A percentile compares a stretch with the other conserved stretches of the same genome.
Evolutionary conservation across 768 basidiomycete species (phyloP).

Genomic region (Amylocystis lapponica): DNA sequence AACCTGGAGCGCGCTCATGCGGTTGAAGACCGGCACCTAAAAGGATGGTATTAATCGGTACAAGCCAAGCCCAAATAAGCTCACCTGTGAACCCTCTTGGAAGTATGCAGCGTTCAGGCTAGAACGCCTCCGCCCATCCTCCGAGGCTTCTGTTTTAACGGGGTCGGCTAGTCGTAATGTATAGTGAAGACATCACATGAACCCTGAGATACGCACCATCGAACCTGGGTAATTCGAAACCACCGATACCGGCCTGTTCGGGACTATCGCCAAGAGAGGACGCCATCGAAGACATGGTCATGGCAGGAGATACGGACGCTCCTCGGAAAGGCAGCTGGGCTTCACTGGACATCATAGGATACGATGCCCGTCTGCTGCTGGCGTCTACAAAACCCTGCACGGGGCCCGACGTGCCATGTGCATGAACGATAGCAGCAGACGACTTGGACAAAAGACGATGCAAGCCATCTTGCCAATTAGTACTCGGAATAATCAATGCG

Average conservation of each 20-base stretch:
- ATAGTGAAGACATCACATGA: background rate
- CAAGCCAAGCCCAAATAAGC: background rate
- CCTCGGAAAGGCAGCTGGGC: conserved; percentile 1
- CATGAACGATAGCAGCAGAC: background rate
- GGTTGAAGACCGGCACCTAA: conserved; percentile 1
- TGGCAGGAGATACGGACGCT: background rate
- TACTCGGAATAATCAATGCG: conserved; percentile 12
- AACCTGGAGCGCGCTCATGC: background rate
- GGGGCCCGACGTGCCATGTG: background rate
- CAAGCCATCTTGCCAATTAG: conserved; percentile 15
- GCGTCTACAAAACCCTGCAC: too few relatives aligned
- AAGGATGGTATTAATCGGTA: background rate
- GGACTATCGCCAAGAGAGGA: background rate
- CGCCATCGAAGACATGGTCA: background rate
- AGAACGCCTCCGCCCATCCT: background rate
- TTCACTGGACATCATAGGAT: conserved; percentile 5
- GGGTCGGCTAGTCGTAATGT: background rate
- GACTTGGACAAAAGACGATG: conserved; percentile 7
- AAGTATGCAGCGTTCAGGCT: background rate
- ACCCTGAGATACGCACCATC: background rate
- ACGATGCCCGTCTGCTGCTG: conserved; percentile 10
- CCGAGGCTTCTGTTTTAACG: conserved; percentile 2
- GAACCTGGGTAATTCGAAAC: conserved; percentile 4
- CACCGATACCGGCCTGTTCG: background rate
- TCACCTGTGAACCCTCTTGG: conserved; percentile 1